These are phyloP conservation scores for Pseudogymnoascus sp. DNA, from an alignment of 2,329 filamentous ascomycete species.

Conservation along the genomic window DNA sequence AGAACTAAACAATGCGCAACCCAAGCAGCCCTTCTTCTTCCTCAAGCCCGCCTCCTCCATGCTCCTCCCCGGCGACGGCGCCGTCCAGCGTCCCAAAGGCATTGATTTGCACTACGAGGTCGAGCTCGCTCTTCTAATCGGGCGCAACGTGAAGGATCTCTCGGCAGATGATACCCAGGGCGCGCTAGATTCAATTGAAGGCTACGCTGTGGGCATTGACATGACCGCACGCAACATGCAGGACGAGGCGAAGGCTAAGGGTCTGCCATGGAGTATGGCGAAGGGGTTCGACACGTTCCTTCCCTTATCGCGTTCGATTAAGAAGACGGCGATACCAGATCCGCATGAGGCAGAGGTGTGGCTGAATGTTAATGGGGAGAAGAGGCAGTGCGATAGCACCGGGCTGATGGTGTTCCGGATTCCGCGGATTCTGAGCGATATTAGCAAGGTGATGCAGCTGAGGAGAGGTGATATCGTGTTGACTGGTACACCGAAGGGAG, in stretches of 20 bases:
- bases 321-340: constrained; percentile 72
- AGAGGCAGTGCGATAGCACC: constrained; percentile 81
- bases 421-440: constrained; percentile 79
- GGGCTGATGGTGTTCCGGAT: constrained; percentile 90
- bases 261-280: constrained; percentile 89
- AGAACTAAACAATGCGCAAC: constrained; percentile 79
- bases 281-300: constrained; percentile 99
- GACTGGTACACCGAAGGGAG: constrained; percentile 96
- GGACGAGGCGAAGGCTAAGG: constrained; percentile 94
- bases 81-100: constrained; percentile 74
- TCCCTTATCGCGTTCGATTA: constrained; percentile 74
- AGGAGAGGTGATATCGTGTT: constrained; percentile 87
- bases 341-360: constrained; percentile 85
- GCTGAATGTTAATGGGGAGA: constrained; percentile 72
- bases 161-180: constrained; percentile 59
- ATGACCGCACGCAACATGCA: constrained; percentile 96
- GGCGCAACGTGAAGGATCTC: constrained; percentile 70
- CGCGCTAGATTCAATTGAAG: constrained; percentile 81
- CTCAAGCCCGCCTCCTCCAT: constrained; percentile 88
- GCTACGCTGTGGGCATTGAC: constrained; percentile 87
- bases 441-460: constrained; percentile 90
- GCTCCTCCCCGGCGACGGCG: constrained; percentile 68
- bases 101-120: constrained; percentile 91
- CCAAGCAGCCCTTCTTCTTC: constrained; percentile 98
- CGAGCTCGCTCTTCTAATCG: constrained; percentile 84